Evolutionary conservation across 352 stramenopile genomes (phyloP).

Genomic region (Peronospora farinosa): DNA sequence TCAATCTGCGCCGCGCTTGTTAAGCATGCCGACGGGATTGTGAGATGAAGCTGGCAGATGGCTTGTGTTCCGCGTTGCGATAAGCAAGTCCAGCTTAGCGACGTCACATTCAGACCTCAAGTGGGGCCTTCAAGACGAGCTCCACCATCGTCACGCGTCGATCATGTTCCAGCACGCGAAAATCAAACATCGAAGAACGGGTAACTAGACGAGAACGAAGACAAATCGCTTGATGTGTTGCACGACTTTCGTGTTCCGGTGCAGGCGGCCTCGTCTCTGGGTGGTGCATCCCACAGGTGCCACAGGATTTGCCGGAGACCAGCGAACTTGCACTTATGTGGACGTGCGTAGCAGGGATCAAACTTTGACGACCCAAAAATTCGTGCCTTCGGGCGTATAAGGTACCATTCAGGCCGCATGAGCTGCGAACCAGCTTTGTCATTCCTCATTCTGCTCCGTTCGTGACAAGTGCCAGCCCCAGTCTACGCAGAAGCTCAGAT

Average conservation of each 20-base stretch:
- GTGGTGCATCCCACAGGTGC: slow-evolving; percentile 17
- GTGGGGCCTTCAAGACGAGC: background rate
- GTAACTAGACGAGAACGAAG: slow-evolving; percentile 8
- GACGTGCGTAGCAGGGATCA: too few species aligned
- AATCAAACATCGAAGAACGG: background rate
- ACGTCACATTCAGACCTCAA: background rate
- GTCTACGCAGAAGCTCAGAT: slow-evolving; percentile 23
- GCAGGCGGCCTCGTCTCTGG: slow-evolving; percentile 13
- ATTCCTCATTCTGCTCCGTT: slow-evolving; percentile 24
- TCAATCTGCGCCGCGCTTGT: slow-evolving; percentile 11
- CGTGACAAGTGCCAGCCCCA: slow-evolving; percentile 11
- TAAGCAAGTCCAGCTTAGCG: slow-evolving; percentile 11
- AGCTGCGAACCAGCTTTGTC: background rate
- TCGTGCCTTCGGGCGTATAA: too few species aligned
- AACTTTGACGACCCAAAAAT: background rate
- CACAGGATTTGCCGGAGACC: slow-evolving; percentile 16
- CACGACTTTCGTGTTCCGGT: slow-evolving; percentile 15
- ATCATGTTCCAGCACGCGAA: background rate
- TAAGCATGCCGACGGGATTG: slow-evolving; percentile 4
- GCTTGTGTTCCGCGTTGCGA: too few species aligned
- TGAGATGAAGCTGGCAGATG: too few species aligned
- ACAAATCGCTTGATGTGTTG: slow-evolving; percentile 15
- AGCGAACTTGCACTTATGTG: slow-evolving; percentile 13
- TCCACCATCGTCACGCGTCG: background rate
- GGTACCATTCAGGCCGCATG: too few species aligned